Evolutionary conservation across 1,139 yeast genomes (phyloP), one percentile per base, ranked within the genome.

Genomic region (Waltiozyma solani): DNA sequence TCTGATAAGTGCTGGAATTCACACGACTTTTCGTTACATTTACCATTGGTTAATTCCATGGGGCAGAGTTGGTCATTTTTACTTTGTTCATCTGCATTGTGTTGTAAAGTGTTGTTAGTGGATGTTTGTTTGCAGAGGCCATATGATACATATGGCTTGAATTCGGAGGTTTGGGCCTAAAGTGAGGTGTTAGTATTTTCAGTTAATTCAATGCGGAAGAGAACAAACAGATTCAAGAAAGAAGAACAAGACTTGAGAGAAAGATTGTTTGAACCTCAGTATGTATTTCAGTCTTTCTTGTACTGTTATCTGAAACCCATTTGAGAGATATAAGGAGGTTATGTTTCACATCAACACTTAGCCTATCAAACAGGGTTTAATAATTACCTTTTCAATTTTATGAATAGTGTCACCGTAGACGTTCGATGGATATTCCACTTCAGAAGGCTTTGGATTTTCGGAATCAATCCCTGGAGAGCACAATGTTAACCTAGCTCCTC

Each of bases 41-140:
- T 20, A 20, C 42, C 37, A 34, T 43, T 44, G 18, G 36, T 26
- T 17, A 44, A 42, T 30, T 43, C 46, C 33, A 41, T 39, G 17
- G 45, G 44, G 32, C 45, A 40, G 18, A 41, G 25, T 26, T 25
- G 42, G 21, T 35, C 39, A 21, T 7, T 7, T 21, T 7, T 10
- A 10, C 23, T 10, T 7, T 21, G 7, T 10, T 21, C 23, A 7
- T 7, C 10, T 7, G 23, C 7, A 21, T 21, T 10, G 23, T 7
- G 23, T 21, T 7, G 10, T 7, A 7, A 7, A 10, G 23, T 21
- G 23, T 12, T 24, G 27, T 24, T n/a, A 5, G 13, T n/a, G 23
- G 23, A 21, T n/a, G n/a, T n/a, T n/a, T n/a, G n/a, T 21, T 21
- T 21, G 10, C 10, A n/a, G 7, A 26, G 29, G 4, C 29, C 29